phyloP scores from a whole-genome alignment of 371 early-diverging fungal genomes.

The Spraguea lophii region DNA sequence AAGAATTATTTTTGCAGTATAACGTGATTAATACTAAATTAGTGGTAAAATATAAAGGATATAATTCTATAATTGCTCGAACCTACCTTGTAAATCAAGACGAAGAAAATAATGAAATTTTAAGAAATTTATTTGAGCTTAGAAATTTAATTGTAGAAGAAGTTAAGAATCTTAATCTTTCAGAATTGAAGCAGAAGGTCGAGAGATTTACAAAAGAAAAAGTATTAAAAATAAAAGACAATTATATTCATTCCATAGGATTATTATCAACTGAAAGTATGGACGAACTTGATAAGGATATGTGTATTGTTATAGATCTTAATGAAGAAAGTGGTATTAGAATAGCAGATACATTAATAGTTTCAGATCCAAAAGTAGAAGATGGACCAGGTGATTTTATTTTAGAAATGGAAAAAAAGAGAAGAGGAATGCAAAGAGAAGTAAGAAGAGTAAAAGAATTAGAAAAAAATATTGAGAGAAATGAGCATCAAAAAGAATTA shows the following conservation, averaged over 20 bases:
- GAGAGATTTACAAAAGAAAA: too few species aligned
- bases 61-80: constrained; percentile 39
- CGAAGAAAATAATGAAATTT: constrained; percentile 5
- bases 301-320: too few species aligned
- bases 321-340: too few species aligned
- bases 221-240: too few species aligned
- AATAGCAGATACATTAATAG: too few species aligned
- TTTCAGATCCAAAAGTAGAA: too few species aligned
- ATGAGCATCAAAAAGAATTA: constrained; percentile 47
- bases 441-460: constrained; percentile 40
- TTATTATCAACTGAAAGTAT: too few species aligned
- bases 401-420: constrained; percentile 11
- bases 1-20: neutral
- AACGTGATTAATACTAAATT: constrained; percentile 9
- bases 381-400: neutral
- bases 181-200: too few species aligned
- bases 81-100: constrained; percentile 27
- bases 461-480: constrained; percentile 35
- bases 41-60: constrained; percentile 40
- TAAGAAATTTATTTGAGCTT: constrained; percentile 7
- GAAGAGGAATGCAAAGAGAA: constrained; percentile 20
- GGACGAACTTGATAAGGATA: too few species aligned
- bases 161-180: too few species aligned
- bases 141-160: constrained; percentile 19
- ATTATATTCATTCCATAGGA: too few species aligned